Conservation (phyloP, 305 asterid genomes). For the Solanum hybrid region DNA sequence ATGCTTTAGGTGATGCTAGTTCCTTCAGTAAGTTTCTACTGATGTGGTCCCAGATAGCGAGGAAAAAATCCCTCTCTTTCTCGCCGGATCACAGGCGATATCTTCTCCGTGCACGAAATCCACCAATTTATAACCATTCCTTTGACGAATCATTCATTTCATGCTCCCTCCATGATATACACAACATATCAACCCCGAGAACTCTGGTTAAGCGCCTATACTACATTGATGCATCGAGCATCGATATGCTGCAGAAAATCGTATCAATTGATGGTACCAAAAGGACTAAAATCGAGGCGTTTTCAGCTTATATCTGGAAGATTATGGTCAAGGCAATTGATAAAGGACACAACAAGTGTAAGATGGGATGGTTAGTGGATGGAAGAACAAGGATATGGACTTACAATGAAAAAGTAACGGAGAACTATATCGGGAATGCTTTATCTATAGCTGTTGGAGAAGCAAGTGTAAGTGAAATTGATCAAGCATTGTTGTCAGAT, state of each 20-base stretch:
- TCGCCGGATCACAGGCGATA: slow-evolving; percentile 33
- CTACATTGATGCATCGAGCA: slow-evolving; percentile 21
- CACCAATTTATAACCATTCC: slow-evolving; percentile 28
- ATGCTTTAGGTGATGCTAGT: slow-evolving; percentile 57
- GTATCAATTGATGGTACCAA: slow-evolving; percentile 17
- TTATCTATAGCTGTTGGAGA: slow-evolving; percentile 38
- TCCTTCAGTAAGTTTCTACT: slow-evolving; percentile 40
- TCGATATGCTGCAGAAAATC: slow-evolving; percentile 27
- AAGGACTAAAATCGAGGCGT: slow-evolving; percentile 49
- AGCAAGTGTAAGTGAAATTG: slow-evolving; percentile 9
- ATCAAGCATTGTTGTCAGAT: slow-evolving; percentile 22
- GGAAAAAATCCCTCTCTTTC: slow-evolving; percentile 21
- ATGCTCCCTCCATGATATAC: slow-evolving; percentile 42
- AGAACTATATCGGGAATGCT: slow-evolving; percentile 46
- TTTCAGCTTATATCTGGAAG: slow-evolving; percentile 50
- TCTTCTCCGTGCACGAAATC: slow-evolving; percentile 27
- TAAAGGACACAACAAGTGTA: slow-evolving; percentile 23
- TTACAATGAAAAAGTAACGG: slow-evolving; percentile 9
- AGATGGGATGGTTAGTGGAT: slow-evolving; percentile 50
- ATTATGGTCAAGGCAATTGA: slow-evolving; percentile 29
- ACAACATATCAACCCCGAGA: slow-evolving; percentile 19
- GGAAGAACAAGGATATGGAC: slow-evolving; percentile 30
- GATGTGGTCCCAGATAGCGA: slow-evolving; percentile 42
- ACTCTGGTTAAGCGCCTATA: slow-evolving; percentile 33
- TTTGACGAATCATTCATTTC: slow-evolving; percentile 36